These are phyloP conservation scores for Amyloporia xantha DNA, from an alignment of 768 basidiomycete species.

Conservation along the genomic window DNA sequence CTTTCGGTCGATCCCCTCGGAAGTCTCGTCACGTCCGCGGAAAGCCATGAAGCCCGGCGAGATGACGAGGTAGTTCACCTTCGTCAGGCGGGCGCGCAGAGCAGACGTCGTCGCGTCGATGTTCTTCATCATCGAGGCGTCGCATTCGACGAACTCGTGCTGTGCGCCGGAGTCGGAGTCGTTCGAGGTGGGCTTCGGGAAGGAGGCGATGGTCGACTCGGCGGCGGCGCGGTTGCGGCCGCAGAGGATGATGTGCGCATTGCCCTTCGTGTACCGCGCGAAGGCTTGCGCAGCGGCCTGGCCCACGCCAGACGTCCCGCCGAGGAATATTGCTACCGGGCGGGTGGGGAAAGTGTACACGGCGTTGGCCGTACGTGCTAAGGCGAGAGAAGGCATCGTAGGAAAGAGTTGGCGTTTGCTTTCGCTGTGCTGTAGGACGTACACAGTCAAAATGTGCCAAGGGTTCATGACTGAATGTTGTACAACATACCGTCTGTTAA, in stretches of 20 bases:
- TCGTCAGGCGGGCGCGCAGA: slow-evolving; percentile 29
- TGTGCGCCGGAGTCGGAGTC: slow-evolving; percentile 7
- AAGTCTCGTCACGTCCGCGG: slow-evolving; percentile 34
- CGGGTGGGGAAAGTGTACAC: slow-evolving; percentile 15
- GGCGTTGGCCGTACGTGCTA: slow-evolving; percentile 14
- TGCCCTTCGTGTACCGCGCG: slow-evolving; percentile 39
- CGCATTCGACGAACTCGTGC: slow-evolving; percentile 48
- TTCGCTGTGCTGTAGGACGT: too few species aligned
- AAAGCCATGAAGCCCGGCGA: slow-evolving; percentile 37
- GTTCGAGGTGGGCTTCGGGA: slow-evolving; percentile 28
- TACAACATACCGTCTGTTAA: too few species aligned
- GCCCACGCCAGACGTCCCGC: slow-evolving; percentile 31
- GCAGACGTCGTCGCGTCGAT: slow-evolving; percentile 31
- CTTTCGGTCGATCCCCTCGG: slow-evolving; percentile 39
- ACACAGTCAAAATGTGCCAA: too few species aligned
- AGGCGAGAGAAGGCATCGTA: slow-evolving; percentile 14
- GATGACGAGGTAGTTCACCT: slow-evolving; percentile 48
- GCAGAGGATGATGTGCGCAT: slow-evolving; percentile 44
- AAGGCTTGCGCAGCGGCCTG: slow-evolving; percentile 41
- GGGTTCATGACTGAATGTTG: too few species aligned
- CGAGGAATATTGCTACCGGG: slow-evolving; percentile 28
- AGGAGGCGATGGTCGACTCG: slow-evolving; percentile 34
- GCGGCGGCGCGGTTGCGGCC: slow-evolving; percentile 46
- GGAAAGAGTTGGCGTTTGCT: too few species aligned
- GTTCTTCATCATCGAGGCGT: slow-evolving; percentile 46